Base-by-base conservation (phyloP, 345 rosid species). In the Brassica carinata region DNA sequence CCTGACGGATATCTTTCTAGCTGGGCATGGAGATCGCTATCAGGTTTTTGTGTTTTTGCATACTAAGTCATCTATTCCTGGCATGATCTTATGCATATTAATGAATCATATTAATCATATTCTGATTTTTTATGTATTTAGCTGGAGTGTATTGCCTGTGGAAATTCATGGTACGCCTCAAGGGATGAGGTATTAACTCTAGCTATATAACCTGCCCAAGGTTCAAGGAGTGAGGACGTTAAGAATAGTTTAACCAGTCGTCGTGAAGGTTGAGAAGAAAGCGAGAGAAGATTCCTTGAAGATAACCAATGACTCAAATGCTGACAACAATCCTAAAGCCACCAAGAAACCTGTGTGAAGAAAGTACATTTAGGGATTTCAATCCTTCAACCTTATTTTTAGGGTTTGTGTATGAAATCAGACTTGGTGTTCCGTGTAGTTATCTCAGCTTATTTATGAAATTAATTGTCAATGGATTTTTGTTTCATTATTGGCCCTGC, bases 91-190 rank as follows among this genome's bases (percentile, higher is more conserved):
- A 23, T 58, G 63, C 34, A 40, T 29, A 14, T 72, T 64, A 45
- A 31, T 57, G 29, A 23, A 69, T 27, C 15, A 5, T 15, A 64
- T 63, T 69, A 27, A 75, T 38, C 33, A 57, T 53, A 31, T 53
- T 71, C 17, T 81, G 64, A 4, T 76, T 66, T 5, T 77, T 27
- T 55, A 14, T 79, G 67, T 2, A 74, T 74, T 0, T 68, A 92
- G 98, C 83, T 96, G 86, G 98, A 96, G 86, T 96, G 99, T 62
- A 84, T 77, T 30, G 88, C 88, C 5, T 94, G 98, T 76, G 99
- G 99, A n/a, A 67, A 90, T 85, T 89, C 92, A 18, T 96, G 99
- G 99, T 96, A 90, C 64, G 90, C 97, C 19, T 90, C 98, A 30
- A 86, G 95, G 82, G 97, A 96, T 3, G 99, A 89, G 38, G 88